Percentiles rank a stretch among this genome's conserved stretches.
Evolutionary conservation across 1,284 basidiomycete species (phyloP).

Genomic region (Irpex lacteus): DNA sequence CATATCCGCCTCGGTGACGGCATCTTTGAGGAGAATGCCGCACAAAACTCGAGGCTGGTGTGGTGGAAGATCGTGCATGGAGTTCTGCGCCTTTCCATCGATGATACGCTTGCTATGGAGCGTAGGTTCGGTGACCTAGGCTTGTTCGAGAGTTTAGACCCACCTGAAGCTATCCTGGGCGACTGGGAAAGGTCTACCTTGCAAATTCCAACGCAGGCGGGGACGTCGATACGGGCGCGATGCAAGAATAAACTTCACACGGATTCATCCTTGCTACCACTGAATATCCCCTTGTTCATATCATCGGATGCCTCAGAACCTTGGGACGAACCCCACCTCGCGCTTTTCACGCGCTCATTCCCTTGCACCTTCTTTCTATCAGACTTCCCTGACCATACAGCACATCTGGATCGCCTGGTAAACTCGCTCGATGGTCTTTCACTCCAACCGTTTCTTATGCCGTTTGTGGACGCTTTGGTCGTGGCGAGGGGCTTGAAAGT

Average conservation of each 20-base stretch:
- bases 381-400: conserved; percentile 44
- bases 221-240: neutral
- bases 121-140: conserved; percentile 19
- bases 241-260: conserved; percentile 38
- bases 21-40: conserved; percentile 44
- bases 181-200: conserved; percentile 21
- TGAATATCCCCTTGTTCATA: conserved; percentile 68
- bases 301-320: conserved; percentile 64
- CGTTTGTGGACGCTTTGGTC: conserved; percentile 71
- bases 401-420: conserved; percentile 37
- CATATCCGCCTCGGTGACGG: conserved; percentile 72
- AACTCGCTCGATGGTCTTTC: conserved; percentile 53
- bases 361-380: conserved; percentile 67
- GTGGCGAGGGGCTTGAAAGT: conserved; percentile 54
- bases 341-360: conserved; percentile 53
- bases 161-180: conserved; percentile 18
- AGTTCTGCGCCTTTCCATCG: conserved; percentile 36
- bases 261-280: conserved; percentile 29
- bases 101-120: conserved; percentile 41
- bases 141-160: conserved; percentile 9
- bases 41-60: conserved; percentile 39
- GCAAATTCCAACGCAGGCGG: conserved; percentile 19
- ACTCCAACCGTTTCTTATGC: conserved; percentile 49
- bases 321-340: conserved; percentile 41
- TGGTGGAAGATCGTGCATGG: conserved; percentile 58